phyloP scores from a whole-genome alignment of 352 stramenopile species.

The Phytophthora sojae region DNA sequence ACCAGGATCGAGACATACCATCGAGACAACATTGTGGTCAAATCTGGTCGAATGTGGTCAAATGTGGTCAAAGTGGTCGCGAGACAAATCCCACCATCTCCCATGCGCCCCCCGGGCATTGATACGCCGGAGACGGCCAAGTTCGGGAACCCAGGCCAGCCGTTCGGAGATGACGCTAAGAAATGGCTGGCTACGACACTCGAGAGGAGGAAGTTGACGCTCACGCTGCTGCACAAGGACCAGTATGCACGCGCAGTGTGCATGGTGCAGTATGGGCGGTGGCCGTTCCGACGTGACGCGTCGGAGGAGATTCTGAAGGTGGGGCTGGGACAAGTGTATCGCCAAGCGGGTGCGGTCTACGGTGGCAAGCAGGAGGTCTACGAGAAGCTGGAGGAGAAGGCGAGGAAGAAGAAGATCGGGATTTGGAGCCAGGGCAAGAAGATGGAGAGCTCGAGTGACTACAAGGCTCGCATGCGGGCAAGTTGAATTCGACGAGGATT shows the following conservation, averaged over 20 bases:
- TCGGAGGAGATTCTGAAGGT: conserved; percentile 86
- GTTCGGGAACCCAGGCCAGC: conserved; percentile 80
- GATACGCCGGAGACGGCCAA: conserved; percentile 89
- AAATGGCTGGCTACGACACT: conserved; percentile 65
- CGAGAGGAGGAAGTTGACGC: conserved; percentile 58
- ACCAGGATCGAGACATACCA: too few species aligned
- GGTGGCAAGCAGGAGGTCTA: conserved; percentile 75
- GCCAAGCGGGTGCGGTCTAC: conserved; percentile 83
- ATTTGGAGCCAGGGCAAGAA: conserved; percentile 85
- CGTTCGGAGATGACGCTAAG: conserved; percentile 84
- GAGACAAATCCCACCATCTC: too few species aligned
- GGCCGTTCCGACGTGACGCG: conserved; percentile 82
- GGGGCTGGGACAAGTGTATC: conserved; percentile 78
- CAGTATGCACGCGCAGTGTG: conserved; percentile 87
- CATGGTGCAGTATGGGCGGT: conserved; percentile 81
- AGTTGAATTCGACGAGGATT: conserved; percentile 23
- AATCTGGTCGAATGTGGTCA: too few species aligned
- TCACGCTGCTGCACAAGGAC: conserved; percentile 87
- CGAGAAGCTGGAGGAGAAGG: conserved; percentile 69
- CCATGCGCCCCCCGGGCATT: too few species aligned
- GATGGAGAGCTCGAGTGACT: conserved; percentile 75
- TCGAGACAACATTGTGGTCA: too few species aligned
- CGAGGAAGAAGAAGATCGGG: conserved; percentile 66
- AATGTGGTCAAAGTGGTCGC: too few species aligned
- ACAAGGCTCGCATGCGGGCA: conserved; percentile 76